Evolutionary conservation across 2,329 filamentous ascomycete species (phyloP).

Genomic region (Hypomyces rosellus): DNA sequence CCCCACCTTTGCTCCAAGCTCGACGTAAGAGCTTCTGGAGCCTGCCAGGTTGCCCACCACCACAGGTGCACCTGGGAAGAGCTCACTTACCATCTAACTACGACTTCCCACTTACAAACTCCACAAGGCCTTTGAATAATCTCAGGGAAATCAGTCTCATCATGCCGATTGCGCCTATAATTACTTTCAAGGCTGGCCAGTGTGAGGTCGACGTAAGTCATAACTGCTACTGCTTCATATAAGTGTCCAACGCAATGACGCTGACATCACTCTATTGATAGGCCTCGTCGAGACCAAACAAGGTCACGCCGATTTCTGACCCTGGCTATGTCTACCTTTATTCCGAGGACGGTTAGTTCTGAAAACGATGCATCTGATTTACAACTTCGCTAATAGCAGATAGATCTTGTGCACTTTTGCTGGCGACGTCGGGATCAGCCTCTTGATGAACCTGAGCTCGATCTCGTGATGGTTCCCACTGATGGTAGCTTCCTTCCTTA

Average conservation of each 20-base stretch:
- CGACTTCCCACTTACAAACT: slow-evolving; percentile 1
- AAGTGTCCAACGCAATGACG: slow-evolving; percentile 13
- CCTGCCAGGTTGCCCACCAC: slow-evolving; percentile 18
- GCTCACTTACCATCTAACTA: slow-evolving; percentile 2
- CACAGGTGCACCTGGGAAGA: slow-evolving; percentile 1
- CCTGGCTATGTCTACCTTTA: slow-evolving; percentile 91
- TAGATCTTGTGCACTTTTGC: slow-evolving; percentile 91
- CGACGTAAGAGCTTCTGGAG: slow-evolving; percentile 36
- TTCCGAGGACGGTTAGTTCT: slow-evolving; percentile 68
- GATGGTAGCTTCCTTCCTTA: slow-evolving; percentile 87
- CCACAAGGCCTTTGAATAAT: slow-evolving; percentile 5
- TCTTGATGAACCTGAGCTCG: slow-evolving; percentile 69
- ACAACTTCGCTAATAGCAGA: neutral
- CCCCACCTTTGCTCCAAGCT: slow-evolving; percentile 14
- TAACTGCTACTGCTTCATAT: neutral
- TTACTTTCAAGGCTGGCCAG: slow-evolving; percentile 93
- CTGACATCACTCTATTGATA: slow-evolving; percentile 15
- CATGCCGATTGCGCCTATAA: slow-evolving; percentile 81
- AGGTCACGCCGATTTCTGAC: slow-evolving; percentile 65
- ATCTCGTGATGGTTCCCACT: slow-evolving; percentile 87
- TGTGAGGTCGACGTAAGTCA: slow-evolving; percentile 73
- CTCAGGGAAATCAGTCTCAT: slow-evolving; percentile 9
- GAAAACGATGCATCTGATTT: neutral
- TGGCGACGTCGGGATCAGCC: slow-evolving; percentile 77
- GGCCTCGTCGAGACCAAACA: slow-evolving; percentile 53